phyloP scores from a whole-genome alignment of 768 basidiomycete genomes.

The Cyathus striatus region DNA sequence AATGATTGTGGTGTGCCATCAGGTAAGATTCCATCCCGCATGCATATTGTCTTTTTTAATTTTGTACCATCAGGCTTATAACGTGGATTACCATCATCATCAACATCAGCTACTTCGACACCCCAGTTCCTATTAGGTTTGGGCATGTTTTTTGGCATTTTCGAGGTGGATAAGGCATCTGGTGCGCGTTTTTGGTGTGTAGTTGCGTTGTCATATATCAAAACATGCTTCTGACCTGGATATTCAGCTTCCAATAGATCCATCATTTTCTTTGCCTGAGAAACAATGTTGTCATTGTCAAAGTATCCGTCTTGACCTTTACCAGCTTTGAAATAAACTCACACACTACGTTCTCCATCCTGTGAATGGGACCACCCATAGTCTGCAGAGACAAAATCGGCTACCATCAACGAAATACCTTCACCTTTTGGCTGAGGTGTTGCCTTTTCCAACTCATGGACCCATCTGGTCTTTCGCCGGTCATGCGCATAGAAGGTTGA shows the following conservation, averaged over 20 bases:
- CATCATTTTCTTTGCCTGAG: conserved; percentile 16
- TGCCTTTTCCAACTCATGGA: conserved; percentile 16
- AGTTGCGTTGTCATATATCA: conserved; percentile 17
- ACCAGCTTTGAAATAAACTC: conserved; percentile 15
- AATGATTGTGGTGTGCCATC: conserved; percentile 21
- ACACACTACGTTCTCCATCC: conserved; percentile 9
- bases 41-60: conserved; percentile 18
- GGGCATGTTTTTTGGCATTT: conserved; percentile 23
- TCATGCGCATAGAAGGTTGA: conserved; percentile 35
- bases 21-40: conserved; percentile 16
- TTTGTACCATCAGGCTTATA: conserved; percentile 16
- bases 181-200: conserved; percentile 21
- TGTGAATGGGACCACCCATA: conserved; percentile 13
- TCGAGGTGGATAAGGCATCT: conserved; percentile 22
- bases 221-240: conserved; percentile 16
- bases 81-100: conserved; percentile 14
- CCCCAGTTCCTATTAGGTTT: conserved; percentile 12
- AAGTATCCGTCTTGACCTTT: conserved; percentile 19
- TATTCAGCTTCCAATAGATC: conserved; percentile 12
- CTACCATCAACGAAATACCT: conserved; percentile 32
- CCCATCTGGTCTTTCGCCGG: conserved; percentile 18
- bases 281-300: conserved; percentile 20
- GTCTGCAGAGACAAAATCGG: conserved; percentile 28
- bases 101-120: conserved; percentile 11
- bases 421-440: conserved; percentile 31